Percentiles rank a stretch among this genome's conserved stretches.
These are phyloP conservation scores for Dalbergia cochinchinensis DNA, from an alignment of 306 rosid genomes.

Conservation along the genomic window DNA sequence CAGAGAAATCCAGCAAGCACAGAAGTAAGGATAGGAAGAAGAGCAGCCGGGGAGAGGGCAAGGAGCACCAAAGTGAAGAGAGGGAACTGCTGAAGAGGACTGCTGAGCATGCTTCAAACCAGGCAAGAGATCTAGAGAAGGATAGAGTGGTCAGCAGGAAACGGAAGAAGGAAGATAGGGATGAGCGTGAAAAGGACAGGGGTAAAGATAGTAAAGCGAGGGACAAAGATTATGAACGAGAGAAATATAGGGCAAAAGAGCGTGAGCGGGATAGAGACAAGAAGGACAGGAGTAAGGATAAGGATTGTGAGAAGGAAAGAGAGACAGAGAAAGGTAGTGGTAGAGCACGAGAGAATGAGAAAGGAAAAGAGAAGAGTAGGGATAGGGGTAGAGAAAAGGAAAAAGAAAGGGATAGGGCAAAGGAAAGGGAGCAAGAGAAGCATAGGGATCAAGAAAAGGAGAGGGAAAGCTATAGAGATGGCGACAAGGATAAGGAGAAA, in stretches of 20 bases:
- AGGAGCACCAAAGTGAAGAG: slow-evolving; percentile 73
- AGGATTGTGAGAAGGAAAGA: slow-evolving; percentile 68
- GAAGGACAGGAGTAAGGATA: slow-evolving; percentile 67
- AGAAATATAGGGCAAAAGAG: slow-evolving; percentile 69
- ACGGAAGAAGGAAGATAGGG: slow-evolving; percentile 79
- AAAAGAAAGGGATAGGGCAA: slow-evolving; percentile 67
- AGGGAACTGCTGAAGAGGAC: slow-evolving; percentile 65
- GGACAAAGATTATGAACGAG: slow-evolving; percentile 81
- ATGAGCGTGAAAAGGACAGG: slow-evolving; percentile 77
- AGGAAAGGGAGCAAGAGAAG: slow-evolving; percentile 65
- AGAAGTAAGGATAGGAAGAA: slow-evolving; percentile 83
- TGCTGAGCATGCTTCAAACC: slow-evolving; percentile 58
- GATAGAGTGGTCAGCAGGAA: slow-evolving; percentile 62
- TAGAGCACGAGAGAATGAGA: slow-evolving; percentile 72
- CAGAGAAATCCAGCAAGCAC: slow-evolving; percentile 64
- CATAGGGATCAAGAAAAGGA: slow-evolving; percentile 55
- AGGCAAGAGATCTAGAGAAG: slow-evolving; percentile 62
- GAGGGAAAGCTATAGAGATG: slow-evolving; percentile 58
- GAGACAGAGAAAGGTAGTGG: slow-evolving; percentile 72
- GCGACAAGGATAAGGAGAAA: slow-evolving; percentile 65
- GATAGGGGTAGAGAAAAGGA: slow-evolving; percentile 66
- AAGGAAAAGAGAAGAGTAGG: slow-evolving; percentile 66
- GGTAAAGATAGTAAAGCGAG: slow-evolving; percentile 65
- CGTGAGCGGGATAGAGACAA: slow-evolving; percentile 72
- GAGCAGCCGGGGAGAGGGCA: slow-evolving; percentile 71